Conservation (phyloP, 345 rosid species). For the Citrus reticulata region DNA sequence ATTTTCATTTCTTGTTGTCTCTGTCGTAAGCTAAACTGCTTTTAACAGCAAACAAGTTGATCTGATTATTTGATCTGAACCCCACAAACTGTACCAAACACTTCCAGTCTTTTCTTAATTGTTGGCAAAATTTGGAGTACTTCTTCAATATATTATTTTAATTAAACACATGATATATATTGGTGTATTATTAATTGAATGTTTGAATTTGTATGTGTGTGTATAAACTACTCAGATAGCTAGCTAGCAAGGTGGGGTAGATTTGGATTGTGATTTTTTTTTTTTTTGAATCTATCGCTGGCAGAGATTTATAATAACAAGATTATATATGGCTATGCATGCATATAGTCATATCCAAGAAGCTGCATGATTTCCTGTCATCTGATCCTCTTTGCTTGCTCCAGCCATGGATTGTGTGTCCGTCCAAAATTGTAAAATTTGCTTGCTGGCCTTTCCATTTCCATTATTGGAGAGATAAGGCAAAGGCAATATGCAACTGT, state of each 20-base stretch:
- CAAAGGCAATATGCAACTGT: not conserved
- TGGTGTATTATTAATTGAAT: not conserved
- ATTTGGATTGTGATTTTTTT: slow-evolving; percentile 9
- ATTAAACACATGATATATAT: not conserved
- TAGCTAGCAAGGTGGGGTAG: slow-evolving; percentile 8
- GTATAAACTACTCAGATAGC: not conserved
- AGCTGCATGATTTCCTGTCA: slow-evolving; percentile 19
- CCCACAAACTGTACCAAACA: not conserved
- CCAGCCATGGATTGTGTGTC: slow-evolving; percentile 36
- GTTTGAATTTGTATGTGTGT: not conserved
- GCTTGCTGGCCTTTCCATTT: slow-evolving; percentile 28
- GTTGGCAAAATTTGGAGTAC: not conserved
- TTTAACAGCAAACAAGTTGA: not conserved
- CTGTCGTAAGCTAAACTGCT: slow-evolving; percentile 3
- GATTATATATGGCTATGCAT: slow-evolving; percentile 15
- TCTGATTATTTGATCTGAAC: not conserved
- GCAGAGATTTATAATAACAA: slow-evolving; percentile 17
- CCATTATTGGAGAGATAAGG: slow-evolving; percentile 36
- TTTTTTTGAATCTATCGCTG: slow-evolving; percentile 13
- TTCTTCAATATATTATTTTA: not conserved
- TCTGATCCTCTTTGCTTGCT: slow-evolving; percentile 14
- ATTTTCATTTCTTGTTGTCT: slow-evolving; percentile 16
- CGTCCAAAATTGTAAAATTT: slow-evolving; percentile 37
- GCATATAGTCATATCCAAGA: slow-evolving; percentile 8
- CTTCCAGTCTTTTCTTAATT: not conserved